Evolutionary conservation across 257 asterid species (phyloP).

Genomic region (Salvia hispanica): DNA sequence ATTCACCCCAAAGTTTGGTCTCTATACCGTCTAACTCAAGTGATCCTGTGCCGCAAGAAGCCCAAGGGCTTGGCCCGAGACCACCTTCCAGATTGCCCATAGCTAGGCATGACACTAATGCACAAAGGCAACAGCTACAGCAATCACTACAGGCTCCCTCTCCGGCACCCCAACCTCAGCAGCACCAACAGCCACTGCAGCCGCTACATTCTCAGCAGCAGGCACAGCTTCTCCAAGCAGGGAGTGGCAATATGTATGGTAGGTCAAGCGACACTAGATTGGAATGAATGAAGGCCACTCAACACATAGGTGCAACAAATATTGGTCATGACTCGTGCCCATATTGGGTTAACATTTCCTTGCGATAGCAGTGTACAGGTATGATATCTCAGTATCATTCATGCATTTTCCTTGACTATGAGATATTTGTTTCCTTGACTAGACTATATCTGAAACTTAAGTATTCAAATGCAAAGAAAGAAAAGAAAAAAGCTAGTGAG

Average conservation of each 20-base stretch:
- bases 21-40: conserved; percentile 44
- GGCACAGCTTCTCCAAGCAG: conserved; percentile 66
- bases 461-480: not conserved
- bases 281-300: conserved; percentile 61
- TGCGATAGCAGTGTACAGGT: conserved; percentile 69
- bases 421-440: not conserved
- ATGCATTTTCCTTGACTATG: not conserved
- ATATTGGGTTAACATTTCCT: conserved; percentile 42
- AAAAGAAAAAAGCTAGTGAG: not conserved
- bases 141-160: conserved; percentile 53
- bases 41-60: conserved; percentile 48
- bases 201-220: conserved; percentile 57
- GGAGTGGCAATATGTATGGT: conserved; percentile 51
- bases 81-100: conserved; percentile 49
- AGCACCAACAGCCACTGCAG: conserved; percentile 43
- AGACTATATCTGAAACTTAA: not conserved
- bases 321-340: conserved; percentile 37
- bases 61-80: conserved; percentile 55
- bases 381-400: conserved; percentile 30
- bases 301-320: conserved; percentile 31
- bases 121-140: conserved; percentile 54
- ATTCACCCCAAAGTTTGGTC: conserved; percentile 46
- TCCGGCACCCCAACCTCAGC: conserved; percentile 42
- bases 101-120: conserved; percentile 49
- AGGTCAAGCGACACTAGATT: conserved; percentile 57